Base-by-base conservation (phyloP, 805 yeast species). In the Saccharomyces cerevisiae region DNA sequence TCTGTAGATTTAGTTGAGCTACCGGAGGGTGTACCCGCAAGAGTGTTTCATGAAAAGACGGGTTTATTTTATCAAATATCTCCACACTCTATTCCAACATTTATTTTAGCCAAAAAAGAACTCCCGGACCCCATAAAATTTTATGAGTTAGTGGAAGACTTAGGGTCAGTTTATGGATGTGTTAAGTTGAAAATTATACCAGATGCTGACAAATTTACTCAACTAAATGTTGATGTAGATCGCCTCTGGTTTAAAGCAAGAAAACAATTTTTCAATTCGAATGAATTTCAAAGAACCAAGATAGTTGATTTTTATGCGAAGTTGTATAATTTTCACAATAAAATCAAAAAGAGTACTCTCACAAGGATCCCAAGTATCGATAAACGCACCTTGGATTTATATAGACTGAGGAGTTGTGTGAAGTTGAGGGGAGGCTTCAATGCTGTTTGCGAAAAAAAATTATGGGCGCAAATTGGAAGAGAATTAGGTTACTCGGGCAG, bases 401-500 rank as follows among this genome's bases (percentile, higher is more conserved):
- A 76, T 66, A 73, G 80, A 46, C 68, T 87, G 43, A 77, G 79
- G 59, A 72, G 77, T 41, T 75, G 81, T 13, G 94, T 88, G 1
- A 72, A 77, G 21, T 64, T 79, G 17, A 73, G 85, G 56, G 94
- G 94, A 21, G 95, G 95, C 0, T 83, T 76, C 64, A 74, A 75
- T 10, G 74, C 70, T 10, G 90, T 88, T n/a, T 79, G 85, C 48
- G 68, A 76, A 53, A 78, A 78, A 53, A 85, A 86, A 62, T 73
- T 81, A 48, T 89, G 96, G 96, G 89, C 89, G 0, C 89, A 86
- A 63, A 79, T 89, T 9, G 92, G 92, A 13, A 75, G 90, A 53
- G 96, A 87, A 61, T 70, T 89, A 50, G 95, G 96, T 0, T 86
- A 83, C 65, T 78, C 81, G 31, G 89, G 89, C 1, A 78, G 82